Conservation (phyloP, 495 filamentous ascomycete species). For the Annulohypoxylon bovei region DNA sequence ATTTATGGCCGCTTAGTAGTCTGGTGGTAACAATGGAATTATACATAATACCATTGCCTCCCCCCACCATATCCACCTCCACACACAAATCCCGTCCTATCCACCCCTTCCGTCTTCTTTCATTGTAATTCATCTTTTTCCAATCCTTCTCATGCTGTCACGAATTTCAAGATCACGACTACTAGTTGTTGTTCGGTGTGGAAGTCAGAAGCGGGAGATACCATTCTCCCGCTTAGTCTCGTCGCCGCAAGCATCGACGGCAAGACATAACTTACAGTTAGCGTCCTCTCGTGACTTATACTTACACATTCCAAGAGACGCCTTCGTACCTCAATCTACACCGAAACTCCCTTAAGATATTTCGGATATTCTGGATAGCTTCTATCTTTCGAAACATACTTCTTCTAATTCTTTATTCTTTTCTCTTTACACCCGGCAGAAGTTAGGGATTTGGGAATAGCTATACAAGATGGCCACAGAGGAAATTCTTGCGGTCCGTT, state of each 20-base stretch:
- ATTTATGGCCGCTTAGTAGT: slow-evolving; percentile 31
- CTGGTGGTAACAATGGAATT: slow-evolving; percentile 20
- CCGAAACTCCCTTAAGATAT: slow-evolving; percentile 17
- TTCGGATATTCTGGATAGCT: slow-evolving; percentile 5
- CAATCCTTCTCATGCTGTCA: slow-evolving; percentile 42
- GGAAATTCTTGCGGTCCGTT: slow-evolving; percentile 34
- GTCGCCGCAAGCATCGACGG: slow-evolving; percentile 32
- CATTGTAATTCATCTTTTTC: slow-evolving; percentile 26
- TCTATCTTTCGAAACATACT: background rate
- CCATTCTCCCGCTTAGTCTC: slow-evolving; percentile 27
- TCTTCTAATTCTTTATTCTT: background rate
- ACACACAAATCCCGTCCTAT: slow-evolving; percentile 35
- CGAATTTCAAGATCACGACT: slow-evolving; percentile 17
- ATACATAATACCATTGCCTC: slow-evolving; percentile 38
- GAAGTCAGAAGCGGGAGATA: slow-evolving; percentile 37
- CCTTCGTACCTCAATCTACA: slow-evolving; percentile 5
- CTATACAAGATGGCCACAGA: slow-evolving; percentile 38
- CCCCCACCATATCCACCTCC: slow-evolving; percentile 44
- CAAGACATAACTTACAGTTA: slow-evolving; percentile 19
- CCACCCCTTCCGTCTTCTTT: slow-evolving; percentile 26
- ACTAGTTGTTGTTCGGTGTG: slow-evolving; percentile 39
- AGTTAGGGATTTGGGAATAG: background rate
- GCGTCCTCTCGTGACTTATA: slow-evolving; percentile 30
- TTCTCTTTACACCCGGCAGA: background rate
- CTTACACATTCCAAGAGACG: slow-evolving; percentile 27